A percentile compares a stretch with the other conserved stretches of the same genome.
Conservation (phyloP, 2,329 filamentous ascomycete species). For the Alternaria postmessia region DNA sequence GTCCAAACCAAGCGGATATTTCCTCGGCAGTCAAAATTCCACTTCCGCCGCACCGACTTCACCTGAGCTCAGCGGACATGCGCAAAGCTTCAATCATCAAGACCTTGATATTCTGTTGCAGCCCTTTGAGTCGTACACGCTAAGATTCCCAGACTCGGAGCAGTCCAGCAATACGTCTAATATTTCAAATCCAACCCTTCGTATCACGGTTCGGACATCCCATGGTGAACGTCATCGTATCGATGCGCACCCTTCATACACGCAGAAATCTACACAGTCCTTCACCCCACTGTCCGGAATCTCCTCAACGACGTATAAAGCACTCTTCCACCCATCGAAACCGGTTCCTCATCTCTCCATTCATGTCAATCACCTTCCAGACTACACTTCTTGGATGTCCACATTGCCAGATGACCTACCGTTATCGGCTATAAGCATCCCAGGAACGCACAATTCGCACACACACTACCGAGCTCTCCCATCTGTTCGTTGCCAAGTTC, state of each 20-base stretch:
- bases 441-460: conserved; percentile 94
- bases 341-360: conserved; percentile 50
- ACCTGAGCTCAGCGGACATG: conserved; percentile 61
- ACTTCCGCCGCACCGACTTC: conserved; percentile 46
- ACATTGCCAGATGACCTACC: conserved; percentile 75
- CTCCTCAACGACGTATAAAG: conserved; percentile 52
- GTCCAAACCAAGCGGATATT: conserved; percentile 43
- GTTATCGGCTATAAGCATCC: conserved; percentile 84
- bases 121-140: conserved; percentile 72
- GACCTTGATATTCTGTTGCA: conserved; percentile 70
- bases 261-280: conserved; percentile 48
- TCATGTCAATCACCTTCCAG: conserved; percentile 29
- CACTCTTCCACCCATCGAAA: conserved; percentile 55
- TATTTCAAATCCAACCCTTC: conserved; percentile 66
- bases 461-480: conserved; percentile 85
- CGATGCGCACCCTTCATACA: conserved; percentile 68
- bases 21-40: conserved; percentile 38
- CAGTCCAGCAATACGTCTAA: background rate
- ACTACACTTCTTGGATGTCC: conserved; percentile 85
- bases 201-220: conserved; percentile 73
- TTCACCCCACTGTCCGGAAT: conserved; percentile 52
- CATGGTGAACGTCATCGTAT: conserved; percentile 73
- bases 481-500: conserved; percentile 91
- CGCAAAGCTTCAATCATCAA: conserved; percentile 67
- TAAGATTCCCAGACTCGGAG: conserved; percentile 61